Evolutionary conservation across 2,329 filamentous ascomycete genomes (phyloP).

Genomic region (Gremmenia infestans): DNA sequence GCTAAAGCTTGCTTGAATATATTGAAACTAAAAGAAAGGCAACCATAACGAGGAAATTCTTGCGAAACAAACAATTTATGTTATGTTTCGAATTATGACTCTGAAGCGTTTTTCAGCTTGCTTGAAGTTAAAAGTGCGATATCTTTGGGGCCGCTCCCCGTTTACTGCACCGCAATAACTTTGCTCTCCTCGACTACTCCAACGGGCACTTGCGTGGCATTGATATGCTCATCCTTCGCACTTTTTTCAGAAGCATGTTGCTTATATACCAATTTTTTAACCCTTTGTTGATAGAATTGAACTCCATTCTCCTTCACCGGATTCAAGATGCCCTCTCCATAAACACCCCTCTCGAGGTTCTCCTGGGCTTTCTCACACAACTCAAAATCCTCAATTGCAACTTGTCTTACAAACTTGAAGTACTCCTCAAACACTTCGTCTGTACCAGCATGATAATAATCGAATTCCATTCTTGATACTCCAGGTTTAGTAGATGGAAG

Average conservation of each 20-base stretch:
- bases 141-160: no score
- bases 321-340: constrained; percentile 50
- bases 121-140: no score
- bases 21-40: no score
- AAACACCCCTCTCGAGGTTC: constrained; percentile 49
- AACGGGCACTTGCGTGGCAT: not conserved
- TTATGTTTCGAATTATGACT: no score
- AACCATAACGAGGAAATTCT: no score
- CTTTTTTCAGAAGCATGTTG: constrained; percentile 19
- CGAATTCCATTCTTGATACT: constrained; percentile 52
- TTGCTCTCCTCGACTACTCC: not conserved
- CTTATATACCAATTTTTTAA: constrained; percentile 25
- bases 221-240: constrained; percentile 12
- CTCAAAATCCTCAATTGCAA: constrained; percentile 52
- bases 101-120: no score
- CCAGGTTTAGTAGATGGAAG: constrained; percentile 46
- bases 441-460: constrained; percentile 48
- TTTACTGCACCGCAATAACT: not conserved
- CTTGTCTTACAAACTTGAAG: constrained; percentile 50
- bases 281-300: constrained; percentile 36
- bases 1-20: no score
- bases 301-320: constrained; percentile 52
- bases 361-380: constrained; percentile 51
- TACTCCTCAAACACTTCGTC: constrained; percentile 52
- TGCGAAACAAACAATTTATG: no score